Base-by-base conservation (phyloP, 805 yeast species). In the Pichia kluyveri region DNA sequence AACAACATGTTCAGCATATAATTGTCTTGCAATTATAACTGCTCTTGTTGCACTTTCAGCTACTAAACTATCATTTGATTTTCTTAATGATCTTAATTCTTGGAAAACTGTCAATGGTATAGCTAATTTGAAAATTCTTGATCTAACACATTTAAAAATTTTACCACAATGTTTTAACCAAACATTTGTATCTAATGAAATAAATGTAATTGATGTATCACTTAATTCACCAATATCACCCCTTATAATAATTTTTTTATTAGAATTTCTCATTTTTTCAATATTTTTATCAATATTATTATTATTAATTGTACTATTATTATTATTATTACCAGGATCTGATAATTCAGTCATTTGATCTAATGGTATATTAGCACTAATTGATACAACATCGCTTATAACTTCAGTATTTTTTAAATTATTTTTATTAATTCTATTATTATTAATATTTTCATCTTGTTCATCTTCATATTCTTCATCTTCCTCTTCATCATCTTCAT, bases 111-210 rank as follows among this genome's bases (percentile, higher is more conserved):
- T 81, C 49, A 85, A 67, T 40, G 93, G 90, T 5, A 84, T 78
- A 55, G 80, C 76, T 26, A 81, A 67, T 52, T 73, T 77, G 51
- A 85, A 71, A 3, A 83, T 75, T 14, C 71, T 73, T 54, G 77
- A 76, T 32, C 82, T 71, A 12, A 83, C 75, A 55, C 86, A 78
- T 60, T 85, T 85, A 66, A 73, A 85, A 19, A 85, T 70, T 51
- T 83, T 73, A 2, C 91, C 95, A 61, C 89, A 83, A 58, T 83
- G 90, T 56, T 84, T 82, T 53, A 85, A 67, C 90, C 91, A 85
- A 49, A 83, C 78, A 54, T 86, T 84, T 2, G 93, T 84, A 63
- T 85, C 95, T 48, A 85, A 68, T 0, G 86, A 76, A 47, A 83
- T 71, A 56, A 71, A 72, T 0, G 86, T 80, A 23, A 77, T 58